Percentiles rank a stretch among this genome's conserved stretches.
Evolutionary conservation across 2,329 filamentous ascomycete species (phyloP).

Genomic region (Paradendryphiella salina): DNA sequence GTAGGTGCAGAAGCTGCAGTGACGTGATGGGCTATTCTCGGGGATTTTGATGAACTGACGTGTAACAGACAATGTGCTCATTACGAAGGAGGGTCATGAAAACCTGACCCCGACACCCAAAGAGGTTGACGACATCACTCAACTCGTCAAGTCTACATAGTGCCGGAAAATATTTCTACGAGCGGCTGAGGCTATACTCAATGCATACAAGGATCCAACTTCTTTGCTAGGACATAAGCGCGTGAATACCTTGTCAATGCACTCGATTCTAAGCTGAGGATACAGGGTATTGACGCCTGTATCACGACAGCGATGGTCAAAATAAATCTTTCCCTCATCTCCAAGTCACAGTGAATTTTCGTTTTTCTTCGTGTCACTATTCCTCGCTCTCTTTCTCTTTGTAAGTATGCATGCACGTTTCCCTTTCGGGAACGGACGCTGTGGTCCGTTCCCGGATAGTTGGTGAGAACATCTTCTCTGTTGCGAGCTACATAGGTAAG

Average conservation of each 20-base stretch:
- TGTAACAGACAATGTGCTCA: slow-evolving; percentile 71
- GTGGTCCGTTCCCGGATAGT: slow-evolving; percentile 3
- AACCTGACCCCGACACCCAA: slow-evolving; percentile 83
- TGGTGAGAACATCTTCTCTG: slow-evolving; percentile 6
- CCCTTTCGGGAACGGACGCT: background rate
- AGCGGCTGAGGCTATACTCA: background rate
- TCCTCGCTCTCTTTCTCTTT: too few species aligned
- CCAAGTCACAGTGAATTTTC: too few species aligned
- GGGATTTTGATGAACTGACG: slow-evolving; percentile 8
- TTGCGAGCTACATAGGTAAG: slow-evolving; percentile 4
- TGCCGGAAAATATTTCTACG: background rate
- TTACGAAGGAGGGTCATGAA: slow-evolving; percentile 77
- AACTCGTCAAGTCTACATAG: slow-evolving; percentile 54
- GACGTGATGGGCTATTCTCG: too few species aligned
- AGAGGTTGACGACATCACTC: slow-evolving; percentile 67
- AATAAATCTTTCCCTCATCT: too few species aligned
- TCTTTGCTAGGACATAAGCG: background rate
- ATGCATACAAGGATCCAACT: background rate
- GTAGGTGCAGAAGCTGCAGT: slow-evolving; percentile 16
- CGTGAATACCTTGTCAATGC: too few species aligned
- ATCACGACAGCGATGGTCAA: too few species aligned
- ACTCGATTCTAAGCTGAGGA: too few species aligned
- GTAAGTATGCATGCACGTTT: background rate
- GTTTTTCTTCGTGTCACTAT: too few species aligned
- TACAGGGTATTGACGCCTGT: too few species aligned